Conservation (phyloP, 495 filamentous ascomycete species). For the Emericellopsis terricola region DNA sequence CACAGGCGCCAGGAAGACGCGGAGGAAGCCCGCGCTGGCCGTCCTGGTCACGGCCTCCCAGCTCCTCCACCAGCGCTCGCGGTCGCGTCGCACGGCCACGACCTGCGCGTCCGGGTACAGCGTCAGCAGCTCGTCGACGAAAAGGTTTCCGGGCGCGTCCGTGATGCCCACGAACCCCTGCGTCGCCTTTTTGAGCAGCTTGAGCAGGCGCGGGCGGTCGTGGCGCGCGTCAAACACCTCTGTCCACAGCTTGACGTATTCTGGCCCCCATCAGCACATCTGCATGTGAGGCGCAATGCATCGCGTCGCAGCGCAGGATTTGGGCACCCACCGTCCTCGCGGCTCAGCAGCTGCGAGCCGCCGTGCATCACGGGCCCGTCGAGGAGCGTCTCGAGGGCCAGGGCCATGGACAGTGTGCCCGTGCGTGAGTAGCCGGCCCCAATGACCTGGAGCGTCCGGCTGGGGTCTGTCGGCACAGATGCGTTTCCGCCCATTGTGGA, state of each 20-base stretch:
- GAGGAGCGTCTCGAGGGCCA: conserved; percentile 26
- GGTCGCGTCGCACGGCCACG: conserved; percentile 13
- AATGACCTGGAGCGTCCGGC: conserved; percentile 23
- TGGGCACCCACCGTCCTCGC: conserved; percentile 12
- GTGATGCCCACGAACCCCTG: conserved; percentile 16
- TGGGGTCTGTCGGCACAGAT: conserved; percentile 15
- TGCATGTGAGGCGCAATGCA: background rate
- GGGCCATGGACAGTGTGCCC: conserved; percentile 28
- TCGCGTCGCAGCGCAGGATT: background rate
- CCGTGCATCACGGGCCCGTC: conserved; percentile 21
- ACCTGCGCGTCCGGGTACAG: conserved; percentile 21
- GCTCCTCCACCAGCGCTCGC: conserved; percentile 3
- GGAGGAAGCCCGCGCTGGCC: background rate
- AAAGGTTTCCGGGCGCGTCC: conserved; percentile 12
- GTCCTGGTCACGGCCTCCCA: background rate
- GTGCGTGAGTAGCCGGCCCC: conserved; percentile 33
- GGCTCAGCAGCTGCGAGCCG: conserved; percentile 13
- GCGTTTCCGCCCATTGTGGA: conserved; percentile 13
- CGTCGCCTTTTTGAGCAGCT: conserved; percentile 10
- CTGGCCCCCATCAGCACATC: background rate
- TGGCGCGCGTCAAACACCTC: conserved; percentile 7
- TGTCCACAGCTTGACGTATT: conserved; percentile 1
- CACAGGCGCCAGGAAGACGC: conserved; percentile 5
- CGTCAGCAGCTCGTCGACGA: conserved; percentile 17
- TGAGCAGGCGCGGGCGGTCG: conserved; percentile 7